A percentile compares a stretch with the other conserved stretches of the same genome.
phyloP scores from a whole-genome alignment of 805 yeast species.

The Ogataea corticis region DNA sequence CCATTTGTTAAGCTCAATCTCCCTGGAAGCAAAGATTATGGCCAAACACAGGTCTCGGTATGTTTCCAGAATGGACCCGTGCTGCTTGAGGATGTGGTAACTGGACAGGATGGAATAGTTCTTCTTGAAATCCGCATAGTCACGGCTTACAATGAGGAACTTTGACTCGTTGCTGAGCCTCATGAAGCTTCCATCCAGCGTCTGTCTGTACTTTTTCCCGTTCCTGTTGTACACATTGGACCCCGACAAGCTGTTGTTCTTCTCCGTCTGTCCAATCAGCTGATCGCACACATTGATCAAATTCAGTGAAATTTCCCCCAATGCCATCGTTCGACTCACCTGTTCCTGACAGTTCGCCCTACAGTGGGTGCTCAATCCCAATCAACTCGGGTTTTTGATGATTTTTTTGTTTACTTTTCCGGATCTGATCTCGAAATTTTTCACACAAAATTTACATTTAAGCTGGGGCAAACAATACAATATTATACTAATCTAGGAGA shows the following conservation, averaged over 20 bases:
- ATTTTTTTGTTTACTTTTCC: slow-evolving; percentile 5
- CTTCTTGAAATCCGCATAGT: slow-evolving; percentile 23
- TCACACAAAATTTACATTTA: background rate
- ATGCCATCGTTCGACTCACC: slow-evolving; percentile 12
- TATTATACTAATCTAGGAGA: background rate
- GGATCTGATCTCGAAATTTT: background rate
- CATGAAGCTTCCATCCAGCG: slow-evolving; percentile 46
- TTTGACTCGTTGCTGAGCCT: slow-evolving; percentile 50
- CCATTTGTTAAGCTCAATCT: slow-evolving; percentile 51
- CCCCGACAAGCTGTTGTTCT: slow-evolving; percentile 31
- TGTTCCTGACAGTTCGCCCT: background rate
- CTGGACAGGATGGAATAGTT: slow-evolving; percentile 43
- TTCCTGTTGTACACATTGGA: slow-evolving; percentile 35
- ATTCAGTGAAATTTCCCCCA: slow-evolving; percentile 31
- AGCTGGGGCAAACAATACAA: background rate
- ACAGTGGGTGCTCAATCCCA: too few species aligned
- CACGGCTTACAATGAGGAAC: slow-evolving; percentile 43
- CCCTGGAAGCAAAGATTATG: slow-evolving; percentile 50
- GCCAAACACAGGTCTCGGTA: slow-evolving; percentile 45
- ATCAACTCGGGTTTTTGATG: too few species aligned
- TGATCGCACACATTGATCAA: slow-evolving; percentile 30
- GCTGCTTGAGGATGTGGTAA: slow-evolving; percentile 41
- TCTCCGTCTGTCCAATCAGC: slow-evolving; percentile 24
- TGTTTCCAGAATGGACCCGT: slow-evolving; percentile 39
- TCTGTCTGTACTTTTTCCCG: slow-evolving; percentile 50